Evolutionary conservation across 2,329 filamentous ascomycete genomes (phyloP).

Genomic region (Cercospora sp.): DNA sequence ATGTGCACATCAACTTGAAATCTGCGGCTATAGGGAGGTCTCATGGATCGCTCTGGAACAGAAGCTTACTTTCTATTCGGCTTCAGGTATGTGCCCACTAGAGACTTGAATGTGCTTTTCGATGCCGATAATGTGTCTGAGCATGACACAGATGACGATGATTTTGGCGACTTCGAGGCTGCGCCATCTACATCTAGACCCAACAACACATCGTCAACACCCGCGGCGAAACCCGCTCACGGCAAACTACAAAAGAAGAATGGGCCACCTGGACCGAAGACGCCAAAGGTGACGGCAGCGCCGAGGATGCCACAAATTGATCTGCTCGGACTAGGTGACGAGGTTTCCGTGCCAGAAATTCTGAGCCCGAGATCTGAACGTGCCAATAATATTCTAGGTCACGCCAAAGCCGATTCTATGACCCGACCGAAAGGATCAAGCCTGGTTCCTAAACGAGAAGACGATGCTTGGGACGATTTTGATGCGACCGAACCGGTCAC

Average conservation of each 20-base stretch:
- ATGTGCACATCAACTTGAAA: not conserved
- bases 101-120: slow-evolving; percentile 36
- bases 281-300: not conserved
- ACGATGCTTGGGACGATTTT: slow-evolving; percentile 50
- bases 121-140: slow-evolving; percentile 36
- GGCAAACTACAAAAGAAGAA: slow-evolving; percentile 14
- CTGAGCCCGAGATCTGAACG: slow-evolving; percentile 18
- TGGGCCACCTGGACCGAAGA: not conserved
- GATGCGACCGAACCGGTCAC: slow-evolving; percentile 28
- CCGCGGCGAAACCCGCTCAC: not conserved
- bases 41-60: not conserved
- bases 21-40: not conserved
- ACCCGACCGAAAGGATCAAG: slow-evolving; percentile 16
- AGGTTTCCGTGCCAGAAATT: slow-evolving; percentile 18
- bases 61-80: not conserved
- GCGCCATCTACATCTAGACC: slow-evolving; percentile 2
- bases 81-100: slow-evolving; percentile 24
- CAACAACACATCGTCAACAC: not conserved
- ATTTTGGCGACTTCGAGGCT: slow-evolving; percentile 40
- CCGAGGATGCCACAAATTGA: slow-evolving; percentile 29
- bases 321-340: slow-evolving; percentile 35
- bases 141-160: slow-evolving; percentile 33
- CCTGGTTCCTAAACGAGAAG: slow-evolving; percentile 12
- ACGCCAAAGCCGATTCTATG: slow-evolving; percentile 20
- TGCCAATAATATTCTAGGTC: slow-evolving; percentile 15